Conservation (phyloP, 2,329 filamentous ascomycete species). For the Colletotrichum sansevieriae region DNA sequence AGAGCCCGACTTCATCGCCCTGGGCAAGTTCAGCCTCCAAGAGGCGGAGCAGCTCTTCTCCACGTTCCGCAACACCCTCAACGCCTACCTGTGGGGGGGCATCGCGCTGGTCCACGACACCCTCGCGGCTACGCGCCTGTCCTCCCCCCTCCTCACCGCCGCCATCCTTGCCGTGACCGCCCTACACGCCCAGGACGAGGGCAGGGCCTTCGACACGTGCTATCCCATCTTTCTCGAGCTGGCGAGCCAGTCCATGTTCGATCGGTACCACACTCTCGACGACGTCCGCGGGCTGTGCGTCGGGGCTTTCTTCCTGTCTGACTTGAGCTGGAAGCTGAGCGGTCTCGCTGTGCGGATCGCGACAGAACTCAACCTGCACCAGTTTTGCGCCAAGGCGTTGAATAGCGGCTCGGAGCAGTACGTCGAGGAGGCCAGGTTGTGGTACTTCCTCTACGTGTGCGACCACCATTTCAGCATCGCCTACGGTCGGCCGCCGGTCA, state of each 20-base stretch:
- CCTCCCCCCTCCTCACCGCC: conserved; percentile 48
- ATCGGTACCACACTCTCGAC: conserved; percentile 65
- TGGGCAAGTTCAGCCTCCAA: conserved; percentile 45
- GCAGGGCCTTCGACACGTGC: conserved; percentile 66
- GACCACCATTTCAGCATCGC: conserved; percentile 76
- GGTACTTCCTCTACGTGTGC: conserved; percentile 74
- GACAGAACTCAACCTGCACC: conserved; percentile 68
- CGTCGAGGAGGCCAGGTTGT: conserved; percentile 69
- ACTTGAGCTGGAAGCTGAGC: conserved; percentile 68
- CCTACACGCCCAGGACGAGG: conserved; percentile 50
- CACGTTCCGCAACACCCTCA: conserved; percentile 48
- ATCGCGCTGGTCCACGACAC: conserved; percentile 48
- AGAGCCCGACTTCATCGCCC: conserved; percentile 48
- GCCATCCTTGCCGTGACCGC: conserved; percentile 52
- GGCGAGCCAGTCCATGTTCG: conserved; percentile 69
- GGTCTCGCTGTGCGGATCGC: conserved; percentile 70
- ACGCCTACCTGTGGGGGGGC: conserved; percentile 51
- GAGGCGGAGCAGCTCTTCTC: conserved; percentile 49
- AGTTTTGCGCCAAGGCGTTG: conserved; percentile 63
- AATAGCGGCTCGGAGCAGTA: conserved; percentile 58
- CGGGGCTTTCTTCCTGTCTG: conserved; percentile 74
- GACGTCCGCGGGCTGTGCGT: conserved; percentile 72
- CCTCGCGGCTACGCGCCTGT: conserved; percentile 47
- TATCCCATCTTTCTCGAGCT: conserved; percentile 70
- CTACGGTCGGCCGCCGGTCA: conserved; percentile 70